A percentile compares a stretch with the other conserved stretches of the same genome.
Conservation (phyloP, 805 yeast genomes). For the Saccharomycopsis malanga region DNA sequence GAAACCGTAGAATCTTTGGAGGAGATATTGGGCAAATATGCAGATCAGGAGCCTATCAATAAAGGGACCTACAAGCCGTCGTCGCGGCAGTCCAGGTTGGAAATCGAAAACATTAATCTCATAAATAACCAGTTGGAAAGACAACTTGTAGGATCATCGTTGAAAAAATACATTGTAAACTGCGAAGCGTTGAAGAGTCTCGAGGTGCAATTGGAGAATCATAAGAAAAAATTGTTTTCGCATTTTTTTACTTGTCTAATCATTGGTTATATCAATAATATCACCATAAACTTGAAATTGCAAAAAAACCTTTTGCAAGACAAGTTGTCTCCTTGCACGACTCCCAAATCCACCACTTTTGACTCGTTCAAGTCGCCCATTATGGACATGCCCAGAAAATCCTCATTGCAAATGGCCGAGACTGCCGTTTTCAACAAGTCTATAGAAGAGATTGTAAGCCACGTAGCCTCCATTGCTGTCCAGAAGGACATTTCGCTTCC, state of each 20-base stretch:
- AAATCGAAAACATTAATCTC: conserved; percentile 16
- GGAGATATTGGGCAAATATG: conserved; percentile 16
- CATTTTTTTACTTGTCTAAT: conserved; percentile 21
- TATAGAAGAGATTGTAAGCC: conserved; percentile 21
- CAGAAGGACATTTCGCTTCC: conserved; percentile 19
- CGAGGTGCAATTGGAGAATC: conserved; percentile 5
- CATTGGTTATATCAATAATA: conserved; percentile 21
- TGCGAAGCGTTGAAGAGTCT: conserved; percentile 8
- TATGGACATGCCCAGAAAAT: not conserved
- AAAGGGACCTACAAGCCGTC: conserved; percentile 9
- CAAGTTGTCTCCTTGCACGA: conserved; percentile 8
- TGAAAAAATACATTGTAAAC: conserved; percentile 9
- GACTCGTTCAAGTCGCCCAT: conserved; percentile 10
- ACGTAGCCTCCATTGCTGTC: conserved; percentile 18
- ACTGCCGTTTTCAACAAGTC: conserved; percentile 19
- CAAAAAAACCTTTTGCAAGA: conserved; percentile 19
- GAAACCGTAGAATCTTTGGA: conserved; percentile 12
- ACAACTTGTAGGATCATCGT: conserved; percentile 15
- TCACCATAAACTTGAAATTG: conserved; percentile 20
- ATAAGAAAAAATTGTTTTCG: conserved; percentile 13
- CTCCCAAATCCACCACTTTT: conserved; percentile 14
- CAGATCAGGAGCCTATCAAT: not conserved
- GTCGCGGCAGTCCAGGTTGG: conserved; percentile 14
- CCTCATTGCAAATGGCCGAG: conserved; percentile 17
- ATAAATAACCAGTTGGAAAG: conserved; percentile 19